phyloP scores from a whole-genome alignment of 495 filamentous ascomycete species.

The Apodospora peruviana region DNA sequence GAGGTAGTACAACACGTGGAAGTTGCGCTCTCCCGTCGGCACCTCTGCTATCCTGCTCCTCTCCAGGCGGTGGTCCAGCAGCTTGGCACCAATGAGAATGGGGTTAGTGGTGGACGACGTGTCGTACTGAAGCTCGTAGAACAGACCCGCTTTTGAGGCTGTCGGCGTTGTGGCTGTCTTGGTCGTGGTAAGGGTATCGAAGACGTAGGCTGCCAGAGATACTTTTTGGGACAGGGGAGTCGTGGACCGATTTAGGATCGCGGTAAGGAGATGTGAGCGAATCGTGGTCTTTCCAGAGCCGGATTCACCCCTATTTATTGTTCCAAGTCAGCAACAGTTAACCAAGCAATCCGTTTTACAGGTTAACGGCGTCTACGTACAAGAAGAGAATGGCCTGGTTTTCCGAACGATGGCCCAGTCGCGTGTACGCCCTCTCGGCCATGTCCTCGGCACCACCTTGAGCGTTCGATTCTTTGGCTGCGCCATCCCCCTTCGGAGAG shows the following conservation, averaged over 20 bases:
- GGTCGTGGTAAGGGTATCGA: conserved; percentile 95
- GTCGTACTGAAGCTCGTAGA: conserved; percentile 94
- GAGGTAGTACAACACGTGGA: conserved; percentile 93
- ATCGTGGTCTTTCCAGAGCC: conserved; percentile 94
- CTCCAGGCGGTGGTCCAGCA: conserved; percentile 89
- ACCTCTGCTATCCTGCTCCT: conserved; percentile 83
- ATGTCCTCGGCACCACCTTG: conserved; percentile 85
- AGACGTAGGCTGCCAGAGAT: conserved; percentile 87
- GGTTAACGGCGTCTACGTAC: conserved; percentile 46
- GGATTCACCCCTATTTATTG: conserved; percentile 69
- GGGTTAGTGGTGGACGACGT: conserved; percentile 74
- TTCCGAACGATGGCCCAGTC: conserved; percentile 83
- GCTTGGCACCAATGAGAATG: conserved; percentile 84
- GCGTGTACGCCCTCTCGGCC: conserved; percentile 74
- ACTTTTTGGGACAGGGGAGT: conserved; percentile 90
- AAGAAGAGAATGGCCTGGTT: conserved; percentile 90
- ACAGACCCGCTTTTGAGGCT: conserved; percentile 90
- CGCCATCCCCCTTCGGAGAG: conserved; percentile 84
- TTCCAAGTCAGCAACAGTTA: conserved; percentile 19
- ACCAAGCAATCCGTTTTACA: background rate
- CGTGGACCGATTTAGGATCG: conserved; percentile 78
- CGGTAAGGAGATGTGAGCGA: conserved; percentile 77
- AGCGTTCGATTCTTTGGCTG: conserved; percentile 76
- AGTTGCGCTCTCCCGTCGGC: conserved; percentile 91
- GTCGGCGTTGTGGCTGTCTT: conserved; percentile 93